Conservation (phyloP, 106 monocot species). For the Amphibolis antarctica region DNA sequence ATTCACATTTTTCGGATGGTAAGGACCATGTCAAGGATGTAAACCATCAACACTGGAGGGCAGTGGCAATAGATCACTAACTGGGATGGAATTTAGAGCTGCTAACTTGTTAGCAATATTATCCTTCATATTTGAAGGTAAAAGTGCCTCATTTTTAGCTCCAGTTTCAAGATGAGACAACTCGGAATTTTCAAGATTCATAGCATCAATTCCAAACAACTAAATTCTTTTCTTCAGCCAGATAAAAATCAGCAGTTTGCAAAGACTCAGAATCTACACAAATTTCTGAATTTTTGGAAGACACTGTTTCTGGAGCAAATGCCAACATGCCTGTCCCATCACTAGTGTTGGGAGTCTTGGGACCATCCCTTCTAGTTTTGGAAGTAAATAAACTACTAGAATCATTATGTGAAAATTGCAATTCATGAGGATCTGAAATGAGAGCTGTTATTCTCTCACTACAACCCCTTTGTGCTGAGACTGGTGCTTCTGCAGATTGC, state of each 20-base stretch:
- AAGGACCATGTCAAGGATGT: constrained; percentile 7
- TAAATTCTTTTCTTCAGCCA: constrained; percentile 77
- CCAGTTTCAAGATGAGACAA: constrained; percentile 15
- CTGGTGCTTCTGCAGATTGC: constrained; percentile 66
- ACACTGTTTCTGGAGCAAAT: no score
- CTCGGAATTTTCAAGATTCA: constrained; percentile 17
- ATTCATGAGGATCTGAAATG: constrained; percentile 5
- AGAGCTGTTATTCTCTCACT: constrained; percentile 1
- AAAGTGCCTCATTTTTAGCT: constrained; percentile 16
- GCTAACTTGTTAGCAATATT: constrained; percentile 26
- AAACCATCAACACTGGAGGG: constrained; percentile 8
- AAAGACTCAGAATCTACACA: constrained; percentile 4
- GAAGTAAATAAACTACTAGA: constrained; percentile 4
- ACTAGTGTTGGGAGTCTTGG: background rate
- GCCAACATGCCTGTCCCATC: constrained; percentile 6
- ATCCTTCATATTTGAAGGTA: constrained; percentile 16
- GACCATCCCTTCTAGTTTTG: background rate
- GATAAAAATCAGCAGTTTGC: constrained; percentile 20
- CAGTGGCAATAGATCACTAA: constrained; percentile 16
- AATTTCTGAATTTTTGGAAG: no score
- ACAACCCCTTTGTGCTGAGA: constrained; percentile 49
- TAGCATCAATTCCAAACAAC: constrained; percentile 36
- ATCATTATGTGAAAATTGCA: constrained; percentile 8
- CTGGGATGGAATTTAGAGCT: constrained; percentile 16
- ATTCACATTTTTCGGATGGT: constrained; percentile 18